phyloP scores from a whole-genome alignment of 768 basidiomycete species.

The Phlebiopsis gigantea region DNA sequence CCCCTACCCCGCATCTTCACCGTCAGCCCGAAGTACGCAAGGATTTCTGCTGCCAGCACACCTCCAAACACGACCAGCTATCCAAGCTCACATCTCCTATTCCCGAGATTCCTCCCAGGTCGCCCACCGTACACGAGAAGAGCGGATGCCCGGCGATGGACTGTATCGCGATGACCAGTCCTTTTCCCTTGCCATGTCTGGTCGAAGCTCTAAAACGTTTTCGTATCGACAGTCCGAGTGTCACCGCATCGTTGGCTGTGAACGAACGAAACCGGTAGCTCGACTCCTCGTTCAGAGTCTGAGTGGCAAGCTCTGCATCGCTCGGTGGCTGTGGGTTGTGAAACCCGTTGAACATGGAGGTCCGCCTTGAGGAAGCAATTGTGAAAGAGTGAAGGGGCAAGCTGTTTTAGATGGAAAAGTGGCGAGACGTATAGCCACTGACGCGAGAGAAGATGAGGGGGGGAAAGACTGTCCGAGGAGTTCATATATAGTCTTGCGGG shows the following conservation, averaged over 20 bases:
- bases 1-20: slow-evolving; percentile 23
- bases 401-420: neutral
- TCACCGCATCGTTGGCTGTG: slow-evolving; percentile 73
- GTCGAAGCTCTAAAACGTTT: slow-evolving; percentile 77
- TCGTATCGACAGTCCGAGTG: slow-evolving; percentile 70
- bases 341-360: slow-evolving; percentile 57
- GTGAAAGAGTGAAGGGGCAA: neutral
- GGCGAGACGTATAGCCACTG: neutral
- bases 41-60: slow-evolving; percentile 5
- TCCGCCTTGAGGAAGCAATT: neutral
- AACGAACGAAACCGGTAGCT: slow-evolving; percentile 69
- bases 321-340: slow-evolving; percentile 54
- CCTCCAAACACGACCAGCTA: slow-evolving; percentile 73
- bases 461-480: neutral
- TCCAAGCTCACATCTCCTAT: slow-evolving; percentile 76
- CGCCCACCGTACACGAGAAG: slow-evolving; percentile 81
- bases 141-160: slow-evolving; percentile 73
- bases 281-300: slow-evolving; percentile 66
- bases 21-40: neutral
- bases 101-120: slow-evolving; percentile 60
- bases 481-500: neutral
- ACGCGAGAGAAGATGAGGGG: neutral
- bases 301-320: slow-evolving; percentile 69
- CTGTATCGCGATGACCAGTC: slow-evolving; percentile 77
- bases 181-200: slow-evolving; percentile 72